These are phyloP conservation scores for Coemansia sp. DNA, from an alignment of 192 early-diverging fungal genomes.

Conservation along the genomic window DNA sequence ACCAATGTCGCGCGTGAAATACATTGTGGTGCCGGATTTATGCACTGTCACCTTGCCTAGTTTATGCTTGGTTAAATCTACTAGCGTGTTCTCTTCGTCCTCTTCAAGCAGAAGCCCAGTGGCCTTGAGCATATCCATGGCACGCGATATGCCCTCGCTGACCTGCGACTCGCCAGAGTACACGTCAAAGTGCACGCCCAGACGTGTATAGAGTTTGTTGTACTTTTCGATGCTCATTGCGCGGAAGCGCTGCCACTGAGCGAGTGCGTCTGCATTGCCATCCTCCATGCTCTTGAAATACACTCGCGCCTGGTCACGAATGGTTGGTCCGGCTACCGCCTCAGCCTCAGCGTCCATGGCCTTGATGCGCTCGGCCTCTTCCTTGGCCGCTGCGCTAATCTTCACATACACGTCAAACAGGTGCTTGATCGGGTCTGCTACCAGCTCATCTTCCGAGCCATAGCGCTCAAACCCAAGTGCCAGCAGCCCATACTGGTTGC, in stretches of 20 bases:
- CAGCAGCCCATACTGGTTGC: conserved; percentile 96
- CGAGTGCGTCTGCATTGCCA: conserved; percentile 75
- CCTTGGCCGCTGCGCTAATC: too few species aligned
- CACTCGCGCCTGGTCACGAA: conserved; percentile 77
- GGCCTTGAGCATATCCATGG: conserved; percentile 69
- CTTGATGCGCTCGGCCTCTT: too few species aligned
- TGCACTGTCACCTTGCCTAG: conserved; percentile 81
- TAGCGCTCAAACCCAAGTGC: conserved; percentile 83
- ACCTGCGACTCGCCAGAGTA: conserved; percentile 96
- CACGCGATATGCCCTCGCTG: conserved; percentile 64
- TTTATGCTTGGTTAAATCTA: conserved; percentile 82
- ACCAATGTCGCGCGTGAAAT: conserved; percentile 95
- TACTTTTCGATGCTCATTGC: conserved; percentile 89
- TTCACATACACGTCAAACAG: conserved; percentile 90
- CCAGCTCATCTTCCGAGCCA: conserved; percentile 78
- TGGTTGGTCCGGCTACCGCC: neutral
- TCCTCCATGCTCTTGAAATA: conserved; percentile 96
- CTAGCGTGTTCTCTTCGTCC: conserved; percentile 82
- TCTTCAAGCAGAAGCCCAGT: conserved; percentile 65
- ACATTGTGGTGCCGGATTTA: conserved; percentile 87
- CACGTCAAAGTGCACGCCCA: conserved; percentile 88
- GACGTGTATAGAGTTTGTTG: conserved; percentile 84
- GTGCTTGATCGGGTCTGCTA: conserved; percentile 82
- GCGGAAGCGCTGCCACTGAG: conserved; percentile 84
- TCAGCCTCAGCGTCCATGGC: too few species aligned